Percentiles rank a stretch among this genome's conserved stretches.
These are phyloP conservation scores for Barnettozyma salicaria DNA, from an alignment of 805 yeast genomes.

Conservation along the genomic window DNA sequence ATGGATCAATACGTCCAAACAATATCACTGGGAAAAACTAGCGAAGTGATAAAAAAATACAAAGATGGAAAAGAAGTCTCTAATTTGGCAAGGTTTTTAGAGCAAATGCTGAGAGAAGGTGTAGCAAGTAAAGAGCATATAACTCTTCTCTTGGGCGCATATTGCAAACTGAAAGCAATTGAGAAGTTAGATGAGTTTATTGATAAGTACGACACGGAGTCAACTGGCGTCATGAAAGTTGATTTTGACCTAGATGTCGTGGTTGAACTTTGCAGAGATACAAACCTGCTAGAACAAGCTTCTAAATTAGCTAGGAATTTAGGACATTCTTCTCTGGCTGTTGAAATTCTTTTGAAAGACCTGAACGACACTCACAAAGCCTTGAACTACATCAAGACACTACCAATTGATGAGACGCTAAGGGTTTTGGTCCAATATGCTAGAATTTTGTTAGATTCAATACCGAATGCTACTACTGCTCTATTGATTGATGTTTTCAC, in stretches of 20 bases:
- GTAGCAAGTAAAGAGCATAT: slow-evolving; percentile 73
- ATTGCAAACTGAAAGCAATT: slow-evolving; percentile 65
- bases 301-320: slow-evolving; percentile 62
- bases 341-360: slow-evolving; percentile 66
- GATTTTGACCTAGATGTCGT: slow-evolving; percentile 65
- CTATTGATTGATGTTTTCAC: slow-evolving; percentile 83
- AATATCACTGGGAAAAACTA: slow-evolving; percentile 50
- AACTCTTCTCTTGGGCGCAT: slow-evolving; percentile 70
- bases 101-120: slow-evolving; percentile 47
- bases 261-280: slow-evolving; percentile 64
- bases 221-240: slow-evolving; percentile 28
- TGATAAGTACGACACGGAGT: slow-evolving; percentile 33
- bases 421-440: slow-evolving; percentile 65
- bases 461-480: slow-evolving; percentile 79
- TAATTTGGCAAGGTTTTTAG: slow-evolving; percentile 57
- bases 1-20: slow-evolving; percentile 66
- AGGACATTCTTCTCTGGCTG: slow-evolving; percentile 68
- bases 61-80: slow-evolving; percentile 70
- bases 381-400: slow-evolving; percentile 57
- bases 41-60: slow-evolving; percentile 73
- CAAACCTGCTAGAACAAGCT: slow-evolving; percentile 61
- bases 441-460: slow-evolving; percentile 52
- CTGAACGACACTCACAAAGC: slow-evolving; percentile 54
- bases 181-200: slow-evolving; percentile 55
- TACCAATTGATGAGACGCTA: slow-evolving; percentile 71